Base-by-base conservation (phyloP, 305 asterid species). In the Ilex paraguariensis region DNA sequence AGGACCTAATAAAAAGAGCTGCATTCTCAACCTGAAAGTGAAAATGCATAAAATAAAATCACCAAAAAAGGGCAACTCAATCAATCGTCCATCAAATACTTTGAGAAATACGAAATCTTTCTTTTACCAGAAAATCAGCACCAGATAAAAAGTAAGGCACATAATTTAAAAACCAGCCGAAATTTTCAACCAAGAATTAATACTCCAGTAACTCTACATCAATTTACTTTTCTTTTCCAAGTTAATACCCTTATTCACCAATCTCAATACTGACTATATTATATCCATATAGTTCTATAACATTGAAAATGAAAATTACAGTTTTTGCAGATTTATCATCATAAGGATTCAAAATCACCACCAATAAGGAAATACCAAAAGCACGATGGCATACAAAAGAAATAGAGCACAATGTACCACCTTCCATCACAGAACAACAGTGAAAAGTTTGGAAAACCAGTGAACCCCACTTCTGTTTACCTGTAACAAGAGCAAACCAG, bases 1-100 rank as follows among this genome's bases (percentile, higher is more conserved):
- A 69, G 54, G 21, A 50, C 40, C 63, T 54, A 69, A 73, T 49
- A 57, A 56, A 54, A 14, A 53, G 50, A 49, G 71, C 63, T 59
- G 66, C 69, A 48, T 64, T 46, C 17, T 65, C 65, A 66, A 60
- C 88, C 88, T 83, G 84, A 63, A 80, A 72, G 73, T 56, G 74
- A 73, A 56, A 21, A 21, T 21, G 28, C 28, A 21, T 21, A 21
- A 21, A 21, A 21, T 57, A 75, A 63, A 70, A 65, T 13, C 10
- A 6, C 28, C n/a, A 7, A 52, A 52, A 52, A 58, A 15, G 17
- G 36, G 55, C 50, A 68, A 57, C 66, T 64, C 76, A 48, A 64
- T 63, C 59, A 53, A 44, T 59, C 66, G 54, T 54, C 28, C 30
- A 72, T 31, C 52, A 61, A 46, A 48, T 8, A 66, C 13, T 3